Evolutionary conservation across 208 protist species (phyloP).

Genomic region (Leishmania aethiopica): DNA sequence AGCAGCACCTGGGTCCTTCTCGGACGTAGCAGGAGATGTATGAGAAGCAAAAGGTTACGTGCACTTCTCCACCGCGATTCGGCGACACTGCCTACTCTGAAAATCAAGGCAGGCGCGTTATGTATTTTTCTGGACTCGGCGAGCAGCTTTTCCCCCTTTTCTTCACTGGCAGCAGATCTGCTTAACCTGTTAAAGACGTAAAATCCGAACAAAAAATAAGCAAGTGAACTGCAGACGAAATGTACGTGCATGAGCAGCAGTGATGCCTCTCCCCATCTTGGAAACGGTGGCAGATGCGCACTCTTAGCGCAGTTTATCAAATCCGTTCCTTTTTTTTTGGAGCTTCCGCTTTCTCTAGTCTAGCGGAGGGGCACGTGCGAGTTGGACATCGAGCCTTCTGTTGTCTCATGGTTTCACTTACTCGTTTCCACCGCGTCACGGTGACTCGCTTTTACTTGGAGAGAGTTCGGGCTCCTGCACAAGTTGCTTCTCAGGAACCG

Average conservation of each 20-base stretch:
- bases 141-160: background rate
- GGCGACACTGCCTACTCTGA: background rate
- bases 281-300: background rate
- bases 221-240: background rate
- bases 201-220: background rate
- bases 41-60: background rate
- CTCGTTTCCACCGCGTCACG: background rate
- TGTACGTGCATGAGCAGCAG: background rate
- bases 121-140: background rate
- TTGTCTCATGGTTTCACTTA: background rate
- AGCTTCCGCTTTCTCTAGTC: background rate
- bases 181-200: slow-evolving; percentile 1
- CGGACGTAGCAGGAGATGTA: background rate
- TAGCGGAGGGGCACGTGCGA: background rate
- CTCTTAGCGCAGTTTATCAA: background rate
- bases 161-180: slow-evolving; percentile 8
- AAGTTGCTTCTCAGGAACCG: background rate
- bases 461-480: too few relatives aligned
- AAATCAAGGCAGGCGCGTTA: background rate
- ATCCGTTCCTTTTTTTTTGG: background rate
- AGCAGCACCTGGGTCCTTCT: background rate
- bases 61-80: background rate
- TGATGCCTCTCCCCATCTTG: too few relatives aligned
- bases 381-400: background rate
- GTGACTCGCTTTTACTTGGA: background rate